phyloP scores from a whole-genome alignment of 768 basidiomycete genomes.

The Suillus plorans region DNA sequence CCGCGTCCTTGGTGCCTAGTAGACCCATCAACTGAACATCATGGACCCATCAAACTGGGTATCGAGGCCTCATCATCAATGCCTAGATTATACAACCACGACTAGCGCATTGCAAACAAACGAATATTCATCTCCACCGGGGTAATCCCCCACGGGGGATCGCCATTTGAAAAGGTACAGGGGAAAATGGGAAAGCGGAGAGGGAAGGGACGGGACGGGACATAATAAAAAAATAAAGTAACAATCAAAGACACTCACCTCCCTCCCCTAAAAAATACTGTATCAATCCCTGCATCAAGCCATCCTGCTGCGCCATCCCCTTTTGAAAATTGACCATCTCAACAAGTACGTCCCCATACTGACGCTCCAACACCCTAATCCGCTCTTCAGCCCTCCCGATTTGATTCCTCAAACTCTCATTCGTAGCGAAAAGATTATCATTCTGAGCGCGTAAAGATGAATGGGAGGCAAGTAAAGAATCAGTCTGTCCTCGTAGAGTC shows the following conservation, averaged over 20 bases:
- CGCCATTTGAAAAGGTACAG: neutral
- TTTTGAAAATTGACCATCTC: conserved; percentile 75
- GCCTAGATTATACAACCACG: neutral
- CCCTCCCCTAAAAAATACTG: conserved; percentile 79
- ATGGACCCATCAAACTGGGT: neutral
- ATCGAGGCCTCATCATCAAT: neutral
- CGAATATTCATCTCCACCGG: neutral
- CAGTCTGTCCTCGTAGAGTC: conserved; percentile 34
- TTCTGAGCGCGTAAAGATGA: conserved; percentile 27
- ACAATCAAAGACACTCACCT: conserved; percentile 42
- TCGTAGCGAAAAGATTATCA: conserved; percentile 28
- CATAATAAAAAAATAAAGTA: neutral
- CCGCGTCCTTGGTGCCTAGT: neutral
- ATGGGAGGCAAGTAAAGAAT: conserved; percentile 31
- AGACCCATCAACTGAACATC: neutral
- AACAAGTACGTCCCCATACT: conserved; percentile 66
- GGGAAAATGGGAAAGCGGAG: conserved; percentile 3
- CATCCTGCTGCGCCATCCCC: conserved; percentile 82
- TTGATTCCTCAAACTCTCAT: conserved; percentile 29
- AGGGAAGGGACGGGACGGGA: conserved; percentile 5
- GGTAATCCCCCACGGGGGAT: neutral
- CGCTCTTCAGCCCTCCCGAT: conserved; percentile 44
- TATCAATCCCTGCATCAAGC: conserved; percentile 77
- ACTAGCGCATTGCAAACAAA: neutral
- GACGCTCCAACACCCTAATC: conserved; percentile 56